Evolutionary conservation across 2,329 filamentous ascomycete genomes (phyloP).

Genomic region (Aspergillus thermomutatus): DNA sequence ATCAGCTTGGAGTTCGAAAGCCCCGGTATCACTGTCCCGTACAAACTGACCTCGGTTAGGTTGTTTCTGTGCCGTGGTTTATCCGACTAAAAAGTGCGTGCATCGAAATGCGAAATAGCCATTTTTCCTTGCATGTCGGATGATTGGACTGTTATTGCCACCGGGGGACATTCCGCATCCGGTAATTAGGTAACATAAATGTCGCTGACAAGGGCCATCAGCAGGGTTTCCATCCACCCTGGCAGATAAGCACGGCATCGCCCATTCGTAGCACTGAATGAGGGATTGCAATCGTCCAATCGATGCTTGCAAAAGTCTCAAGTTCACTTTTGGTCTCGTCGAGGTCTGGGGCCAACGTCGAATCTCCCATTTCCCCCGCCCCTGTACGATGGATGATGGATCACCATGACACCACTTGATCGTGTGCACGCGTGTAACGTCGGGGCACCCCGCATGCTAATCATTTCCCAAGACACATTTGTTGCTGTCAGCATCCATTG

Average conservation of each 20-base stretch:
- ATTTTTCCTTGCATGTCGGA: neutral
- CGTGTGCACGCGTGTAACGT: slow-evolving; percentile 3
- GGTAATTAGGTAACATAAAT: slow-evolving; percentile 21
- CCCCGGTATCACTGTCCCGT: neutral
- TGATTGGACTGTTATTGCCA: neutral
- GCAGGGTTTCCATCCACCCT: neutral
- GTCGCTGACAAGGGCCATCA: neutral
- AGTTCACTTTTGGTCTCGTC: neutral
- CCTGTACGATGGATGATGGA: slow-evolving; percentile 1
- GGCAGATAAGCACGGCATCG: slow-evolving; percentile 16
- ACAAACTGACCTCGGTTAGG: neutral
- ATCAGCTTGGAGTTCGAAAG: neutral
- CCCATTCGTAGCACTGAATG: slow-evolving; percentile 10
- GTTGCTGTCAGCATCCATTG: neutral
- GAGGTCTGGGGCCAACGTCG: neutral
- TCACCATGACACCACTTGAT: neutral
- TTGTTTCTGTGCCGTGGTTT: neutral
- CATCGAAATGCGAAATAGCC: neutral
- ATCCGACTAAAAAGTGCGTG: neutral
- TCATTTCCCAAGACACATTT: neutral
- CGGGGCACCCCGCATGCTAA: slow-evolving; percentile 11
- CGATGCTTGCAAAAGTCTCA: neutral
- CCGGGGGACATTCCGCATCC: neutral
- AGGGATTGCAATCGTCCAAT: neutral
- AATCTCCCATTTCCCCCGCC: neutral